phyloP scores from a whole-genome alignment of 163 green algal genomes.

The Volvox carteri region DNA sequence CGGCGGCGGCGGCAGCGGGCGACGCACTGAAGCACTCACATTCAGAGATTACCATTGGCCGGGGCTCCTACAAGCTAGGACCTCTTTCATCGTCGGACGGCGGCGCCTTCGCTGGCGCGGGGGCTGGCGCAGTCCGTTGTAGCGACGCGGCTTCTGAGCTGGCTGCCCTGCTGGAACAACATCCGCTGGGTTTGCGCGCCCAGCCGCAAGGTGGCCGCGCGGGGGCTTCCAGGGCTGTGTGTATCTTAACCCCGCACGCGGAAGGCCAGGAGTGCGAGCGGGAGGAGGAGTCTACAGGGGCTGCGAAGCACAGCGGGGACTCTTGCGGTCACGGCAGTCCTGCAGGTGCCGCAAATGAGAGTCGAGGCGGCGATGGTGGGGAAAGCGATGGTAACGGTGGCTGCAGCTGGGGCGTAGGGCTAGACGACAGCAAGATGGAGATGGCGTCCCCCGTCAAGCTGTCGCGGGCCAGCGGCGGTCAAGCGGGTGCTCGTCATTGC shows the following conservation, averaged over 20 bases:
- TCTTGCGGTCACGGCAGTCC: neutral
- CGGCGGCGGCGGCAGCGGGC: neutral
- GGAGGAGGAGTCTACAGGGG: neutral
- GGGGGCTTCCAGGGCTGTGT: neutral
- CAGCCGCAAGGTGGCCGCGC: neutral
- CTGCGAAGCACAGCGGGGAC: neutral
- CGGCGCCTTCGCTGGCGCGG: neutral
- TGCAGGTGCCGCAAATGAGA: neutral
- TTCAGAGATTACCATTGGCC: conserved; percentile 16
- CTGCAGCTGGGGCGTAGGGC: neutral
- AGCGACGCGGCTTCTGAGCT: conserved; percentile 24
- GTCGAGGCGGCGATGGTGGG: neutral
- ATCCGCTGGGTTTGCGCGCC: neutral
- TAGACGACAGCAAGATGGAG: conserved; percentile 29
- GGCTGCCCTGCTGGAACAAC: neutral
- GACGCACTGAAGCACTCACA: neutral
- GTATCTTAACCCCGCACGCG: neutral
- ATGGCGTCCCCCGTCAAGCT: conserved; percentile 20
- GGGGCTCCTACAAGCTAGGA: neutral
- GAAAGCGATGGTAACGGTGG: neutral
- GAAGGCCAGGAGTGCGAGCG: neutral
- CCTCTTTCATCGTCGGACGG: neutral
- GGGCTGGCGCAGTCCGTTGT: neutral
- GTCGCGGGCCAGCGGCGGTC: no score
- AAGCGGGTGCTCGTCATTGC: no score